Evolutionary conservation across 1,284 basidiomycete genomes (phyloP), one percentile per base, ranked within the genome.

Genomic region (Boletellus deceptivus): DNA sequence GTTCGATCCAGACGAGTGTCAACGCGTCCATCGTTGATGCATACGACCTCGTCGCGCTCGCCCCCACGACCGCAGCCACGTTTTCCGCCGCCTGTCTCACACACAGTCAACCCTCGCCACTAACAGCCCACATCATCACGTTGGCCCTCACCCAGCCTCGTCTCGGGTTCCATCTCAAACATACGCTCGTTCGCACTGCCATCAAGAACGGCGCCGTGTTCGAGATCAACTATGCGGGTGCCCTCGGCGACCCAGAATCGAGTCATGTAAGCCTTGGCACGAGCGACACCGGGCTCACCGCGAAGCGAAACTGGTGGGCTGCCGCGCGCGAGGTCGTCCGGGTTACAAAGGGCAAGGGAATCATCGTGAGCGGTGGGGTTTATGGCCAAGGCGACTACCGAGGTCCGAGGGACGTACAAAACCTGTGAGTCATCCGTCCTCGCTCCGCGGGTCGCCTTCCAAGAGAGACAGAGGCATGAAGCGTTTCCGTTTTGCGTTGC

Each of bases 171-270:
- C 78, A 86, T 59, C 75, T 94, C 56, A 91, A 90, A 61, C 86
- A 91, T 56, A 91, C 89, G 0, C 77, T 91, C 40, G 79, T 94
- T 34, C 80, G 88, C 40, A 86, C 88, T 0, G 90, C 92, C 0
- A 74, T 92, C 13, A 85, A 86, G 59, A 90, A 91, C 56, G 93
- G 93, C 6, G 85, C 84, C 0, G 84, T 86, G 0, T 93, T 95
- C 60, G 92, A 94, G 65, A 78, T 95, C 44, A 77, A 74, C 52
- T 92, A 94, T 57, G 78, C 80, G 0, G 88, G 88, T 16, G 85
- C 87, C 0, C 68, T 91, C 0, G 82, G 77, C 0, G 81, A 83
- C 42, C 74, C 74, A 6, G 83, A 83, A 40, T 54, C 72, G 0
- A 58, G 70, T 13, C 62, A 79, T 16, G 55, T 65, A 3, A 69